A percentile compares a stretch with the other conserved stretches of the same genome.
These are phyloP conservation scores for Ceriops tagal DNA, from an alignment of 345 rosid species.

Conservation along the genomic window DNA sequence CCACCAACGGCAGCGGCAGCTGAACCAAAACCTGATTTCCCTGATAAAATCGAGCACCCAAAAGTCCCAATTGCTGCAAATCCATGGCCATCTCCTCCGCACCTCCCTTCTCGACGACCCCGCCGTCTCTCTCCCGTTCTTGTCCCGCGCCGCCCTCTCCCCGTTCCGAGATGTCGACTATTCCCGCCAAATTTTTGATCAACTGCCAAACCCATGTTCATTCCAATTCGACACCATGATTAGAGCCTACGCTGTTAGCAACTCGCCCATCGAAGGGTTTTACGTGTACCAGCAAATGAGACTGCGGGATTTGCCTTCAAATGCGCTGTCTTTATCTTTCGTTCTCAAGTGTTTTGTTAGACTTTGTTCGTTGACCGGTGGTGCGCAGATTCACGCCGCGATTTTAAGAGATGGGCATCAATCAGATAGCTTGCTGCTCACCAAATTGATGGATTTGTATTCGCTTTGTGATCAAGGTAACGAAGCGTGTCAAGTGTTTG, in stretches of 20 bases:
- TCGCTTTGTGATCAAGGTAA: slow-evolving; percentile 26
- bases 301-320: slow-evolving; percentile 29
- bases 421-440: slow-evolving; percentile 54
- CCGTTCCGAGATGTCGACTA: slow-evolving; percentile 36
- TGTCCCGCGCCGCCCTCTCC: slow-evolving; percentile 49
- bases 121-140: slow-evolving; percentile 43
- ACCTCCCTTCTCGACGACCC: slow-evolving; percentile 44
- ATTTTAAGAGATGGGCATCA: slow-evolving; percentile 57
- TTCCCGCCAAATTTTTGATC: slow-evolving; percentile 49
- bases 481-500: slow-evolving; percentile 64
- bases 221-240: slow-evolving; percentile 65
- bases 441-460: slow-evolving; percentile 65
- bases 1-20: not conserved
- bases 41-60: slow-evolving; percentile 51
- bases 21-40: slow-evolving; percentile 30
- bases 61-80: slow-evolving; percentile 52
- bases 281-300: slow-evolving; percentile 43
- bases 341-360: slow-evolving; percentile 53
- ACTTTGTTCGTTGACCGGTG: slow-evolving; percentile 36
- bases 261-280: slow-evolving; percentile 51
- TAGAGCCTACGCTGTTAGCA: slow-evolving; percentile 52
- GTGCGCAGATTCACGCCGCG: slow-evolving; percentile 67
- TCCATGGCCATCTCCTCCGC: slow-evolving; percentile 60
- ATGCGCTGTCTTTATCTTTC: slow-evolving; percentile 57
- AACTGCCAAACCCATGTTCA: slow-evolving; percentile 41